phyloP scores from a whole-genome alignment of 495 filamentous ascomycete genomes.

The Penicillium pancosmium region DNA sequence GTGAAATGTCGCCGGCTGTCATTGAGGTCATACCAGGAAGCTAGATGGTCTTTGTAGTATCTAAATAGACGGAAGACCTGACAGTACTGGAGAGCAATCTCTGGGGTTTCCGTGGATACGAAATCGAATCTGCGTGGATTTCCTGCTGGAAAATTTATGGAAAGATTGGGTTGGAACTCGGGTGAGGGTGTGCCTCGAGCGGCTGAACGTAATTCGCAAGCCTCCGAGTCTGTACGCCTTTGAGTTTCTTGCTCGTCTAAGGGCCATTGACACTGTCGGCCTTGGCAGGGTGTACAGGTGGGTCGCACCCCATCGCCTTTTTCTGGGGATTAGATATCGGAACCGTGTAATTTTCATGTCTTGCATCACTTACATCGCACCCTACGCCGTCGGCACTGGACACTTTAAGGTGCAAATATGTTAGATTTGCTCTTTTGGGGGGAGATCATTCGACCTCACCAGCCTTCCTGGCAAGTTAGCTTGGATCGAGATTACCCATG shows the following conservation, averaged over 20 bases:
- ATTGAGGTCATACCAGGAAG: slow-evolving; percentile 43
- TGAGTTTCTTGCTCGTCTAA: too few species aligned
- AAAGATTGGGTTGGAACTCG: not conserved
- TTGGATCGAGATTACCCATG: not conserved
- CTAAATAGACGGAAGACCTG: slow-evolving; percentile 30
- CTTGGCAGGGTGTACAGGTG: slow-evolving; percentile 26
- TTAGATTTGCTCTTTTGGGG: not conserved
- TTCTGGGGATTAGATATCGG: not conserved
- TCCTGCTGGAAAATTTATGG: not conserved
- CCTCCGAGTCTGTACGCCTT: too few species aligned
- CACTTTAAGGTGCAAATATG: slow-evolving; percentile 14
- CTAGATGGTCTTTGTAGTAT: slow-evolving; percentile 33
- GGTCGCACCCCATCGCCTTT: slow-evolving; percentile 33
- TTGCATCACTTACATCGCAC: slow-evolving; percentile 32
- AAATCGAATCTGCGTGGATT: slow-evolving; percentile 2
- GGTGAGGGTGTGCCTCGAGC: not conserved
- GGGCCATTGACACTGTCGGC: slow-evolving; percentile 27
- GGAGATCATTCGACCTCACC: not conserved
- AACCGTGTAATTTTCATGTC: not conserved
- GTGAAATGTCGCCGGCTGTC: slow-evolving; percentile 31
- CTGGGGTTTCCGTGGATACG: slow-evolving; percentile 21
- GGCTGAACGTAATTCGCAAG: not conserved
- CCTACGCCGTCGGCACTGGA: slow-evolving; percentile 35
- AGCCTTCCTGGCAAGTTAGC: not conserved
- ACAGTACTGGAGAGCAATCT: slow-evolving; percentile 22